Conservation (phyloP, 2,329 filamentous ascomycete genomes). For the Xylariaceae sp. region DNA sequence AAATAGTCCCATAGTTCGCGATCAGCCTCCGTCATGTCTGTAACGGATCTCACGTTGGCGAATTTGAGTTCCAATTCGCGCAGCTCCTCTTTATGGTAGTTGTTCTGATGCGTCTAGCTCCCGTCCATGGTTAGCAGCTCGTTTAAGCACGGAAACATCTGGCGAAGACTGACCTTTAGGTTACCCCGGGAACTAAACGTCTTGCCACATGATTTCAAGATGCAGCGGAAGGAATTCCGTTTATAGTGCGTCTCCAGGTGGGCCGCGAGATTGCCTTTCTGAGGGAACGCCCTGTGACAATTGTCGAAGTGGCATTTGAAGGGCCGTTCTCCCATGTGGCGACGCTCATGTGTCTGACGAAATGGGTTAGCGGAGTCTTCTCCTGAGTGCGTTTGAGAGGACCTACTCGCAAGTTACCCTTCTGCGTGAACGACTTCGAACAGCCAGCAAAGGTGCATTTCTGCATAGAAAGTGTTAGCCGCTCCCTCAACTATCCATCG, state of each 20-base stretch:
- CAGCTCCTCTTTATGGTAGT: conserved; percentile 76
- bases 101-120: conserved; percentile 66
- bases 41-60: conserved; percentile 50
- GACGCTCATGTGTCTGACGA: conserved; percentile 70
- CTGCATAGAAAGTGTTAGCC: conserved; percentile 13
- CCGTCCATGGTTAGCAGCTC: conserved; percentile 2
- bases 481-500: not conserved
- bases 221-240: conserved; percentile 74
- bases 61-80: conserved; percentile 66
- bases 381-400: not conserved
- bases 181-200: conserved; percentile 87
- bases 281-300: conserved; percentile 76
- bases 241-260: conserved; percentile 77
- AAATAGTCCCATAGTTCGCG: conserved; percentile 81
- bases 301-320: conserved; percentile 54
- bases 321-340: conserved; percentile 82
- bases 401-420: conserved; percentile 79
- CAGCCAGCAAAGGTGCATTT: conserved; percentile 34
- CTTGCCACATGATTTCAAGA: conserved; percentile 78
- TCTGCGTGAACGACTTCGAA: conserved; percentile 76
- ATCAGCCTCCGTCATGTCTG: conserved; percentile 63
- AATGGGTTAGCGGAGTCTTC: conserved; percentile 12
- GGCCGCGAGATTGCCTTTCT: conserved; percentile 78
- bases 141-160: not conserved
- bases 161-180: conserved; percentile 60